Evolutionary conservation across 2,329 filamentous ascomycete species (phyloP).

Genomic region (Ophiostoma piceae): DNA sequence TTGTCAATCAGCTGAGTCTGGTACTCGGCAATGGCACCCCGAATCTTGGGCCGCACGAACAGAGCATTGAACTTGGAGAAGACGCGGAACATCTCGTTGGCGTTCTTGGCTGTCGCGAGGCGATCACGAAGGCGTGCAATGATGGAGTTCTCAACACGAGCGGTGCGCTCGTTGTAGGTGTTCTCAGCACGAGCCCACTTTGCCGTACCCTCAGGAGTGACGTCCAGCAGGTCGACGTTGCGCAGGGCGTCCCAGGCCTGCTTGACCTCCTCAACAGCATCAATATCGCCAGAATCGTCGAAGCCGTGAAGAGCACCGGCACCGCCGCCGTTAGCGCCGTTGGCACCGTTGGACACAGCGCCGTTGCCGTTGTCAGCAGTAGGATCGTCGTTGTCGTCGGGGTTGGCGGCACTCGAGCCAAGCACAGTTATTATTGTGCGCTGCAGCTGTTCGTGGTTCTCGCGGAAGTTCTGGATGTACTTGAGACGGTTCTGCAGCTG

Average conservation of each 20-base stretch:
- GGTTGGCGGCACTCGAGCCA: conserved; percentile 57
- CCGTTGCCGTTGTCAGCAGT: conserved; percentile 17
- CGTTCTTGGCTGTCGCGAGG: conserved; percentile 89
- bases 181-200: conserved; percentile 92
- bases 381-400: conserved; percentile 13
- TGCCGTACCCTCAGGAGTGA: conserved; percentile 81
- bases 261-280: conserved; percentile 92
- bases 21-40: conserved; percentile 95
- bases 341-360: neutral
- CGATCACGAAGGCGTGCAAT: conserved; percentile 90
- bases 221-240: conserved; percentile 91
- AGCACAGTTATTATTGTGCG: conserved; percentile 96
- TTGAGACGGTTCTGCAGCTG: conserved; percentile 86
- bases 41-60: conserved; percentile 97
- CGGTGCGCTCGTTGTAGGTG: conserved; percentile 94
- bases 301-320: conserved; percentile 48
- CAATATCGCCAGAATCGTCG: conserved; percentile 94
- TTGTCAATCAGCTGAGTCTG: conserved; percentile 97
- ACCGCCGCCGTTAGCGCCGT: conserved; percentile 46
- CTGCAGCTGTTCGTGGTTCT: conserved; percentile 96
- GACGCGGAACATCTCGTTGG: conserved; percentile 99
- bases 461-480: conserved; percentile 90
- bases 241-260: conserved; percentile 92
- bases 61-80: conserved; percentile 99
- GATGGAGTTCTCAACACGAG: conserved; percentile 96